Evolutionary conservation across 768 basidiomycete genomes (phyloP).

Genomic region (Roridomyces roridus): DNA sequence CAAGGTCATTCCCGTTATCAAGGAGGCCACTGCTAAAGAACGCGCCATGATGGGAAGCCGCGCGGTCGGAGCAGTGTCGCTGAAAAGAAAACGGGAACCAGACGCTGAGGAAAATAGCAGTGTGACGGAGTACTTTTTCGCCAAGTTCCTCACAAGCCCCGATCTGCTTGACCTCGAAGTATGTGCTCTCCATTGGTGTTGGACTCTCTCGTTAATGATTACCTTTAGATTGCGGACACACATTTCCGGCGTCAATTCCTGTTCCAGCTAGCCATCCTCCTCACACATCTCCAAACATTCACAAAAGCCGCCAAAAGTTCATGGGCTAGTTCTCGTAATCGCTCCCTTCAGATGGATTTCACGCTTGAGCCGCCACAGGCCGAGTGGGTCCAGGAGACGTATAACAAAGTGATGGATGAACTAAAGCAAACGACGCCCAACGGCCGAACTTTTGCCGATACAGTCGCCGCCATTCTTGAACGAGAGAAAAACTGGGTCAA

Average conservation of each 20-base stretch:
- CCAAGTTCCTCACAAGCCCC: constrained; percentile 90
- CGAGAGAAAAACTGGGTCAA: constrained; percentile 90
- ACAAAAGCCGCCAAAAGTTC: constrained; percentile 68
- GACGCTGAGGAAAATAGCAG: constrained; percentile 59
- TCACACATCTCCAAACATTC: constrained; percentile 76
- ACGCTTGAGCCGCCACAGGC: constrained; percentile 70
- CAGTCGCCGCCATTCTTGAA: constrained; percentile 72
- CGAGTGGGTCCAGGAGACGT: constrained; percentile 79
- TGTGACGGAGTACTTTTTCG: constrained; percentile 83
- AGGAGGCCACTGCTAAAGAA: constrained; percentile 88
- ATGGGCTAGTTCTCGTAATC: constrained; percentile 71
- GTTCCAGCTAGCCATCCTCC: constrained; percentile 82
- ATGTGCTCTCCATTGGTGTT: constrained; percentile 20
- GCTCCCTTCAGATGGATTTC: constrained; percentile 85
- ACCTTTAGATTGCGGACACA: constrained; percentile 79
- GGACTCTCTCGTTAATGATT: constrained; percentile 13
- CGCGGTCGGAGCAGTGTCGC: constrained; percentile 40
- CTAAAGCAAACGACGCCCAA: constrained; percentile 79
- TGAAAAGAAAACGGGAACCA: constrained; percentile 73
- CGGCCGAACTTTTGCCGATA: constrained; percentile 78
- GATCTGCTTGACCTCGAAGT: constrained; percentile 91
- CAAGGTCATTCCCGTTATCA: constrained; percentile 78
- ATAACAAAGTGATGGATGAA: constrained; percentile 61
- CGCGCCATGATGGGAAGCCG: constrained; percentile 87
- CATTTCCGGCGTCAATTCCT: constrained; percentile 94